Evolutionary conservation across 805 yeast genomes (phyloP).

Genomic region (Ascoidea asiatica): DNA sequence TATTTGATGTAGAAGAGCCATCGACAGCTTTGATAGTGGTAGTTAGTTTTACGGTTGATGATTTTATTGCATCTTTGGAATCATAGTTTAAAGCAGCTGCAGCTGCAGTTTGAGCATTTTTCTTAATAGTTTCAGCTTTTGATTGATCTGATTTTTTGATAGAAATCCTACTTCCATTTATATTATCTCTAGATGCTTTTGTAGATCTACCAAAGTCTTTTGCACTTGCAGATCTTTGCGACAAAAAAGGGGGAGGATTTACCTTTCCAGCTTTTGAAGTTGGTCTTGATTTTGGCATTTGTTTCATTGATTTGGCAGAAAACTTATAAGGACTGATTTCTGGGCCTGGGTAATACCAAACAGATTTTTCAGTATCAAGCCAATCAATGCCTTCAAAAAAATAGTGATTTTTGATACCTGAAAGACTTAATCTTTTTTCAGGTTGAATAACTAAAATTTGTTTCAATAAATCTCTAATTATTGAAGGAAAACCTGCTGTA

Average conservation of each 20-base stretch:
- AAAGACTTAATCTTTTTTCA: slow-evolving; percentile 42
- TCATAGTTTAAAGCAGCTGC: background rate
- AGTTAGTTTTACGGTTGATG: background rate
- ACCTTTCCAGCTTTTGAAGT: no score
- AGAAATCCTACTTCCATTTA: no score
- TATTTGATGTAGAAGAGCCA: no score
- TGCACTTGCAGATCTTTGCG: slow-evolving; percentile 13
- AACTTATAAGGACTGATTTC: slow-evolving; percentile 59
- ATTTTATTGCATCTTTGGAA: background rate
- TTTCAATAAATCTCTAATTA: slow-evolving; percentile 60
- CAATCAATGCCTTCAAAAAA: slow-evolving; percentile 49
- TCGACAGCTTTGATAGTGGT: background rate
- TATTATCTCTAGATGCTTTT: background rate
- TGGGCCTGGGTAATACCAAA: slow-evolving; percentile 54
- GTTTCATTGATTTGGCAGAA: slow-evolving; percentile 68
- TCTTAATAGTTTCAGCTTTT: slow-evolving; percentile 15
- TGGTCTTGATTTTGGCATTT: slow-evolving; percentile 35
- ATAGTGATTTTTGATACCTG: slow-evolving; percentile 45
- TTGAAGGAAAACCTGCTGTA: slow-evolving; percentile 72
- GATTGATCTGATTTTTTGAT: no score
- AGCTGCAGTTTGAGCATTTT: slow-evolving; percentile 12
- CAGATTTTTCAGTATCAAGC: slow-evolving; percentile 28
- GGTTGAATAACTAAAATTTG: slow-evolving; percentile 54
- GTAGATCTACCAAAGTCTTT: slow-evolving; percentile 9
- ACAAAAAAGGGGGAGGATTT: no score